Evolutionary conservation across 2,329 filamentous ascomycete species (phyloP).

Genomic region (Blumeriella jaapii): DNA sequence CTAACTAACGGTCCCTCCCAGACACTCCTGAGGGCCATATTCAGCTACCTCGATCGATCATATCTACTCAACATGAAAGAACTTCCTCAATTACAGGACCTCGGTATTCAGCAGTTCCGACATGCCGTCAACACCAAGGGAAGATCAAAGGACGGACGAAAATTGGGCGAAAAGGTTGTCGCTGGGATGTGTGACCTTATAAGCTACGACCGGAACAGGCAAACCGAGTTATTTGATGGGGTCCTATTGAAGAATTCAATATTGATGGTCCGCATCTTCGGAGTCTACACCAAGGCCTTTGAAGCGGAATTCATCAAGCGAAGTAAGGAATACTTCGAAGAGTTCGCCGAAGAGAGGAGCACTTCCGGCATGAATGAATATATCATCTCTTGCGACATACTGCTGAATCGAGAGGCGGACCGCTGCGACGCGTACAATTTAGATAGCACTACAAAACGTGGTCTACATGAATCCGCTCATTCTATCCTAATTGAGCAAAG

Average conservation of each 20-base stretch:
- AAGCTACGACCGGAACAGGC: conserved; percentile 52
- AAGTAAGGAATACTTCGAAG: conserved; percentile 56
- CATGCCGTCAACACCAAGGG: conserved; percentile 34
- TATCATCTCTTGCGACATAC: conserved; percentile 53
- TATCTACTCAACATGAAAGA: conserved; percentile 69
- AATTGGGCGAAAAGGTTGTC: conserved; percentile 31
- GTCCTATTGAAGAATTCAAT: conserved; percentile 63
- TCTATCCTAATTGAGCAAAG: conserved; percentile 58
- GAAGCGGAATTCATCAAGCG: conserved; percentile 61
- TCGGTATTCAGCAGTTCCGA: conserved; percentile 67
- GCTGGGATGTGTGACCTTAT: conserved; percentile 66
- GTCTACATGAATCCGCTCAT: conserved; percentile 64
- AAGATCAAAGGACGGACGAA: conserved; percentile 23
- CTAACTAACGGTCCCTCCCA: conserved; percentile 28
- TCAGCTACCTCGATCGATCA: conserved; percentile 87
- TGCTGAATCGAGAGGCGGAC: conserved; percentile 61
- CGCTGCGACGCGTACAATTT: conserved; percentile 74
- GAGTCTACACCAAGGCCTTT: conserved; percentile 68
- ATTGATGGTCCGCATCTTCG: conserved; percentile 74
- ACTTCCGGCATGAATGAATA: conserved; percentile 59
- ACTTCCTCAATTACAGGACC: conserved; percentile 63
- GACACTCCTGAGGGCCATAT: conserved; percentile 73
- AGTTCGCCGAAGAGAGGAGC: conserved; percentile 59
- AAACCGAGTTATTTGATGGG: conserved; percentile 44
- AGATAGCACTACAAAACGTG: conserved; percentile 70